Evolutionary conservation across 164 flowering plant species (phyloP).

Genomic region (Nymphaea colorata): DNA sequence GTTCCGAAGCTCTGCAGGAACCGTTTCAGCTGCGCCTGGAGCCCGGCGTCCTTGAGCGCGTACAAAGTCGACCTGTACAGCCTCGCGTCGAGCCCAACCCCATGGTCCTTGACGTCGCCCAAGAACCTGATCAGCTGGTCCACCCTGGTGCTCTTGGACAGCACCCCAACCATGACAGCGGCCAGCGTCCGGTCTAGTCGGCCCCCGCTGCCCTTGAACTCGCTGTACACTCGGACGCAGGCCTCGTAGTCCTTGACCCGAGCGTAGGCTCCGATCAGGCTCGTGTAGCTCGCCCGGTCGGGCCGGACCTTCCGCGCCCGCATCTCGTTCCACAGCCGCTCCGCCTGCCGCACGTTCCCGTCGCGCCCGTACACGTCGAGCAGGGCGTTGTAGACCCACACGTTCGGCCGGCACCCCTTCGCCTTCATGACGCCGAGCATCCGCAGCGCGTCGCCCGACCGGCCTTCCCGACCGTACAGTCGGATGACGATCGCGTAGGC

Average conservation of each 20-base stretch:
- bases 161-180: slow-evolving; percentile 76
- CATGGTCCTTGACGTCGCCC: slow-evolving; percentile 50
- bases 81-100: slow-evolving; percentile 47
- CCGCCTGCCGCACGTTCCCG: slow-evolving; percentile 49
- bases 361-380: slow-evolving; percentile 66
- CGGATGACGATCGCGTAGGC: slow-evolving; percentile 74
- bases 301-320: slow-evolving; percentile 45
- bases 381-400: slow-evolving; percentile 70
- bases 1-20: slow-evolving; percentile 32
- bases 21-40: slow-evolving; percentile 43
- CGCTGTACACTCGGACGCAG: slow-evolving; percentile 38
- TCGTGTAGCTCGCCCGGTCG: slow-evolving; percentile 66
- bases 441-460: slow-evolving; percentile 54
- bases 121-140: slow-evolving; percentile 61
- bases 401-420: slow-evolving; percentile 63
- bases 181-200: slow-evolving; percentile 57
- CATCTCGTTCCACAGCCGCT: slow-evolving; percentile 84
- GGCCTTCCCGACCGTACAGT: slow-evolving; percentile 63
- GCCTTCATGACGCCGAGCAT: slow-evolving; percentile 75
- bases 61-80: slow-evolving; percentile 51
- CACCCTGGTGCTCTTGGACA: slow-evolving; percentile 37
- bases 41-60: slow-evolving; percentile 68
- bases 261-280: slow-evolving; percentile 46
- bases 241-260: slow-evolving; percentile 43
- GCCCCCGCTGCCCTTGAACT: slow-evolving; percentile 52